Evolutionary conservation across 306 rosid species (phyloP), one percentile per base, ranked within the genome.

Genomic region (Vigna unguiculata): DNA sequence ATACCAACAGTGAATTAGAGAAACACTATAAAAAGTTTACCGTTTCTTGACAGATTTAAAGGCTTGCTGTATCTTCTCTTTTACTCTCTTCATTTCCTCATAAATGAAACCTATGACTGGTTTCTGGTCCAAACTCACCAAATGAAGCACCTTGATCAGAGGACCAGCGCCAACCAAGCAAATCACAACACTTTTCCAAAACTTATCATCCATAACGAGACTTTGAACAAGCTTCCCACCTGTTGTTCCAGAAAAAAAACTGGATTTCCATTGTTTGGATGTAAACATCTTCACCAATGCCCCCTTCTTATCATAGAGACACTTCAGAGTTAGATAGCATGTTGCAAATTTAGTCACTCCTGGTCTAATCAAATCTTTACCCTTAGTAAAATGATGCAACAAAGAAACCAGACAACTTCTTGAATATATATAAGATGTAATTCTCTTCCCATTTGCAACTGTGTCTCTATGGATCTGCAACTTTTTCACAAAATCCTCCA

Each of bases 351-450:
- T 55, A 11, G 62, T 21, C 32, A 55, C 34, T 21, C 32, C 62
- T 10, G 8, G 34, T 12, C 13, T 55, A 55, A 22, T 5, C 62
- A 55, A 22, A 55, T 55, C 32, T 5, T 55, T 22, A 1, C 34
- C 62, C n/a, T 21, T 55, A 22, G 32, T 55, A 55, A 55, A 11
- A 28, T 55, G 62, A 55, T 55, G 62, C 62, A 55, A 21, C n/a
- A 55, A 55, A 55, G 7, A 16, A 11, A 21, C 3, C 2, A 55
- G 34, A 21, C 32, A 22, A 22, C 9, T 55, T 30, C 16, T 22
- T 55, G 62, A 55, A 11, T 22, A 55, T 22, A 55, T 55, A 11
- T 21, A 54, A 54, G 61, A 54, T 21, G 61, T 54, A 21, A 55
- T 55, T 22, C 40, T 34, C 40, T 9, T 34, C 9, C 40, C 40